Evolutionary conservation across 1,284 basidiomycete genomes (phyloP).

Genomic region (Microbotryum saponariae): DNA sequence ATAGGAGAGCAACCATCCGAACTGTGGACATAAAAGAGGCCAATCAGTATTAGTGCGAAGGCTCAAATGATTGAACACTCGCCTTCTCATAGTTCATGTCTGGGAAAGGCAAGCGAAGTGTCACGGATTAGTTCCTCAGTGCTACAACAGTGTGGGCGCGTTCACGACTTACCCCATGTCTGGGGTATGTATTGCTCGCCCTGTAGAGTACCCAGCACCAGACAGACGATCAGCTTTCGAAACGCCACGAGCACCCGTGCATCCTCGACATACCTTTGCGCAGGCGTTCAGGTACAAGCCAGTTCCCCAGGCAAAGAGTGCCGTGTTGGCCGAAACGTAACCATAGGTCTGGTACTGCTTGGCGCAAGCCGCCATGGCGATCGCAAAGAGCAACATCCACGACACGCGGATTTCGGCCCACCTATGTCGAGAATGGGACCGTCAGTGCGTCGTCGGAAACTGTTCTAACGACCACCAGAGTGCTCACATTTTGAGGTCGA

Average conservation of each 20-base stretch:
- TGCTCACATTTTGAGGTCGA: constrained; percentile 94
- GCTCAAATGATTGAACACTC: not conserved
- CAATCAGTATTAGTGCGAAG: not conserved
- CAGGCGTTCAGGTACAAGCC: constrained; percentile 96
- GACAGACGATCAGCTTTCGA: not conserved
- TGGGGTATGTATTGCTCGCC: constrained; percentile 87
- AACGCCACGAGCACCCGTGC: too few species aligned
- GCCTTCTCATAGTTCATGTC: constrained; percentile 91
- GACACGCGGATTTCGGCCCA: constrained; percentile 90
- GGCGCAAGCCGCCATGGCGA: constrained; percentile 83
- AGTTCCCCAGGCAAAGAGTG: constrained; percentile 91
- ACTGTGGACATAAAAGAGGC: constrained; percentile 6
- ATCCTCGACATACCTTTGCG: constrained; percentile 34
- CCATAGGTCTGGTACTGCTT: constrained; percentile 92
- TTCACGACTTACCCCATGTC: constrained; percentile 62
- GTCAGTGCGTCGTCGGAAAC: not conserved
- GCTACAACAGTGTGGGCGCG: not conserved
- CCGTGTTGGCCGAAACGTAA: constrained; percentile 92
- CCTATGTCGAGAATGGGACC: not conserved
- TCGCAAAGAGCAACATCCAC: constrained; percentile 92
- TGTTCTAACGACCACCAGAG: not conserved
- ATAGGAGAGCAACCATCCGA: constrained; percentile 42
- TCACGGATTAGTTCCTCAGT: too few species aligned
- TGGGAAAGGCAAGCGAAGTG: not conserved
- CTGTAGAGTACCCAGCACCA: constrained; percentile 5